Conservation (phyloP, 371 early-diverging fungal species). For the Rhizomucor miehei region DNA sequence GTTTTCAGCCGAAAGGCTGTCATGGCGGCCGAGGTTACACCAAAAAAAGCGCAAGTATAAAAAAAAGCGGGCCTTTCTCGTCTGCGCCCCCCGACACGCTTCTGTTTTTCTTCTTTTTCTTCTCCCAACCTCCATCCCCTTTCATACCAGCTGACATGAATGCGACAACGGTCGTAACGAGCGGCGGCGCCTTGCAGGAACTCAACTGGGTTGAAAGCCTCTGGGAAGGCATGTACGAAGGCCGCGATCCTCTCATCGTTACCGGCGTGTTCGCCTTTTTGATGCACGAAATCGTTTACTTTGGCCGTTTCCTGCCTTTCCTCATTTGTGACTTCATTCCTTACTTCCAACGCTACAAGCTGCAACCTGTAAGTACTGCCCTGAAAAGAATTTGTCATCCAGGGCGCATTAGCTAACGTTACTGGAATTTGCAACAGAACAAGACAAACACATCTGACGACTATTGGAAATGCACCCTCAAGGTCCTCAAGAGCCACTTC, state of each 20-base stretch:
- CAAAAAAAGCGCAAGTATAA: neutral
- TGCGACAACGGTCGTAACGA: conserved; percentile 4
- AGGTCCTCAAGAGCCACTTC: conserved; percentile 74
- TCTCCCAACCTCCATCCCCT: too few relatives aligned
- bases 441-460: conserved; percentile 65
- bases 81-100: neutral
- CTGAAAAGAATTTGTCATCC: neutral
- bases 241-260: conserved; percentile 66
- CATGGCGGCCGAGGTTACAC: neutral
- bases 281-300: conserved; percentile 79
- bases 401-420: neutral
- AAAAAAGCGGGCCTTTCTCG: neutral
- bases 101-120: neutral
- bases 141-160: conserved; percentile 4
- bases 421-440: conserved; percentile 30
- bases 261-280: conserved; percentile 64
- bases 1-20: too few relatives aligned
- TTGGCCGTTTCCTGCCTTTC: conserved; percentile 76
- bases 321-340: conserved; percentile 48
- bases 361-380: conserved; percentile 26
- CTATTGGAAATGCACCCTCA: conserved; percentile 73
- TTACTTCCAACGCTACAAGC: conserved; percentile 22
- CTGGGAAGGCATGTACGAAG: conserved; percentile 67
- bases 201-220: conserved; percentile 18
- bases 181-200: conserved; percentile 5